Base-by-base conservation (phyloP, 2,329 filamentous ascomycete species). In the Fonsecaea multimorphosa region DNA sequence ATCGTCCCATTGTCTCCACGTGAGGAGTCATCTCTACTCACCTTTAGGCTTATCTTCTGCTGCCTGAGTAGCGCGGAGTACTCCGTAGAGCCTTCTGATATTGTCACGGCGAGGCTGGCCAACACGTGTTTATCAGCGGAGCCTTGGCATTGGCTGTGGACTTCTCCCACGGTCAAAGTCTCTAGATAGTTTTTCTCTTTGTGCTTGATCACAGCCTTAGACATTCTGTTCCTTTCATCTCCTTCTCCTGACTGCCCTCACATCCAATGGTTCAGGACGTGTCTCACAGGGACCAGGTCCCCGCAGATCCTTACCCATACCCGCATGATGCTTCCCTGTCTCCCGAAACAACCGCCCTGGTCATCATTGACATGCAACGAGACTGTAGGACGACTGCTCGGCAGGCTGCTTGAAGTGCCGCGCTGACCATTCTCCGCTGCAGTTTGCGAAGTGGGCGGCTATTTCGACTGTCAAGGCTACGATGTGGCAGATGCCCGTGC, bases 361-460 rank as follows among this genome's bases (percentile, higher is more conserved):
- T 82, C 27, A 74, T 82, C 11, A 79, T 82, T 64, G 80, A 82
- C 68, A 82, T 82, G 80, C 80, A 82, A 67, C 78, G 79, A 58
- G 80, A 82, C 70, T 82, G 80, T 82, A 49, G 58, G 58, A 52
- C 29, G 27, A 16, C 14, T 32, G 19, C 19, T 27, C 2, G 9
- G 9, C 32, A 19, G 9, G 7, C 22, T 38, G 19, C 29, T 53
- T 22, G 58, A 27, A 19, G 4, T 16, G 9, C 5, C n/a, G 14
- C 14, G 29, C 31, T 61, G 58, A 52, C 31, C 2, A n/a, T 16
- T n/a, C 22, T 14, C 46, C 12, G 3, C 55, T 19, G 34, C 36
- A 81, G 80, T 82, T 65, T 82, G 80, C 68, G 71, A 75, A 3
- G 72, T 76, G 14, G 79, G 79, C 24, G 80, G 80, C 40, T 82